Evolutionary conservation across 1,284 basidiomycete genomes (phyloP).

Genomic region (Cryptococcus jaspeensis): DNA sequence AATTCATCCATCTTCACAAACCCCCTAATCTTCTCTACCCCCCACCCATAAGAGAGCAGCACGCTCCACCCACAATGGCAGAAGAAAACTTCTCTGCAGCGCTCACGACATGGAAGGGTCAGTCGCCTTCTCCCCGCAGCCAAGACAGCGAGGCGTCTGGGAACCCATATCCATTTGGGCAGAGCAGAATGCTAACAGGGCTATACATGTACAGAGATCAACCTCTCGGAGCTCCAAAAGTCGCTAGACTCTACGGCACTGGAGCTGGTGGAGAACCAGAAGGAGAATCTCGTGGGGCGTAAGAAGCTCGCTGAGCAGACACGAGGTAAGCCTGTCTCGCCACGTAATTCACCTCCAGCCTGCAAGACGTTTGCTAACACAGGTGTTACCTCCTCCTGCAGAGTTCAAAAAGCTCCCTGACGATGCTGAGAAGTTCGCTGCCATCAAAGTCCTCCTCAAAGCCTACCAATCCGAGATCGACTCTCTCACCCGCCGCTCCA

Average conservation of each 20-base stretch:
- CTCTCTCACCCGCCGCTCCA: slow-evolving; percentile 84
- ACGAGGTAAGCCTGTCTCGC: slow-evolving; percentile 60
- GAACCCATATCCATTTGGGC: background rate
- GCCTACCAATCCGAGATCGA: slow-evolving; percentile 98
- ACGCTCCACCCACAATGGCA: slow-evolving; percentile 27
- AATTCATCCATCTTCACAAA: too few species aligned
- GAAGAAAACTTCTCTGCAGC: slow-evolving; percentile 74
- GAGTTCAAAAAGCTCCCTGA: slow-evolving; percentile 88
- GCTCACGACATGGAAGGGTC: slow-evolving; percentile 82
- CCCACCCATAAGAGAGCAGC: too few species aligned
- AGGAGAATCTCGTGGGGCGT: slow-evolving; percentile 88
- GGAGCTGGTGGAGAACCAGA: slow-evolving; percentile 95
- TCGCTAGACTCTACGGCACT: slow-evolving; percentile 84
- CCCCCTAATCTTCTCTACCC: too few species aligned
- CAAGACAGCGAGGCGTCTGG: background rate
- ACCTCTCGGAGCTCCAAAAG: slow-evolving; percentile 86
- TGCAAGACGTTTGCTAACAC: background rate
- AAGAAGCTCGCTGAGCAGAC: slow-evolving; percentile 91
- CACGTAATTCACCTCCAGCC: too few species aligned
- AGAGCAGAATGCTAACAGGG: background rate
- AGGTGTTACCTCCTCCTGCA: slow-evolving; percentile 43
- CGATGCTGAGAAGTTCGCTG: slow-evolving; percentile 76
- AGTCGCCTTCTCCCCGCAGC: slow-evolving; percentile 14
- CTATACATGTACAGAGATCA: slow-evolving; percentile 63
- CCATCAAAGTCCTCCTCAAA: slow-evolving; percentile 85